Evolutionary conservation across 805 yeast species (phyloP), one percentile per base, ranked within the genome.

Genomic region (Candida cerambycidarum): DNA sequence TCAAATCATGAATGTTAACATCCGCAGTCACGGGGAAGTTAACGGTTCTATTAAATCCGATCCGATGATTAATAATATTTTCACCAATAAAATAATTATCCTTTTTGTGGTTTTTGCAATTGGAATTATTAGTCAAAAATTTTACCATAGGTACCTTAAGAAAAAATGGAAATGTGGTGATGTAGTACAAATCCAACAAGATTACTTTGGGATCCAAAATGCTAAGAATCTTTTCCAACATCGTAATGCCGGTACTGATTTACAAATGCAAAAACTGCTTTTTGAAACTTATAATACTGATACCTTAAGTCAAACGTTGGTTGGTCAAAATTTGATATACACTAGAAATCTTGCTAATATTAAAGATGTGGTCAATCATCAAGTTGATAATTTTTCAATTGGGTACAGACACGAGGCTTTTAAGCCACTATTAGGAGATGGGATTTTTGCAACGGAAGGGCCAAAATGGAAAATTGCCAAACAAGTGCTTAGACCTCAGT

Each of bases 371-470:
- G 57, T 65, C 29, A 63, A 63, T 19, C 60, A 63, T 23, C 71
- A 66, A 39, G 61, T 65, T 49, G 59, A 62, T 34, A 69, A 65
- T 42, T 66, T 65, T 48, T 55, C 53, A 19, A 54, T 65, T 13
- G 72, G 71, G 5, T 38, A 55, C 10, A 56, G 71, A 35, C 62
- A 60, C 38, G 46, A 53, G 10, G 61, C 55, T 18, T 58, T 63
- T 45, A 44, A 50, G 29, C 68, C 69, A 17, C 51, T 65, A 14
- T 50, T 67, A 32, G 72, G 71, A 0, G 67, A 63, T 43, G 71
- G 71, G 10, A 62, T 67, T 17, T 67, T 67, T 52, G 65, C 71
- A 21, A 60, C 63, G 27, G 71, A 65, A 42, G 62, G 65, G n/a
- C 58, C 47, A 10, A 64, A 65, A 13, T 65, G 72, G 72, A 65